Evolutionary conservation across 768 basidiomycete species (phyloP).

Genomic region (Lentinula edodes): DNA sequence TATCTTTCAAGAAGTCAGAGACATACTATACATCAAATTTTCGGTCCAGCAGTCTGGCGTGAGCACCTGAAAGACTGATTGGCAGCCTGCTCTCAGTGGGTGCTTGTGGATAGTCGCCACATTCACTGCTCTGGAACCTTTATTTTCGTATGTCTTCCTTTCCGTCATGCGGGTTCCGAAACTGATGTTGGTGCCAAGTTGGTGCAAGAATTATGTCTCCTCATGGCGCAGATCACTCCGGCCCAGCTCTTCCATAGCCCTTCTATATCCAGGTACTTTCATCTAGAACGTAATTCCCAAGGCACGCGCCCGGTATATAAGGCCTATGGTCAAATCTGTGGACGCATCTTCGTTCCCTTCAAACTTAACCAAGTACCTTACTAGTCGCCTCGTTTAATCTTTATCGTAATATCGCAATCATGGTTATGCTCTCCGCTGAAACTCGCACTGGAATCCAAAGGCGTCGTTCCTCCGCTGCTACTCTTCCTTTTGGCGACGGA

Average conservation of each 20-base stretch:
- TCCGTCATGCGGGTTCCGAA: not conserved
- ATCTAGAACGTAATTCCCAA: not conserved
- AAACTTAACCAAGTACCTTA: constrained; percentile 1
- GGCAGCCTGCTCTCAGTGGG: constrained; percentile 1
- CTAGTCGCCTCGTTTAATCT: not conserved
- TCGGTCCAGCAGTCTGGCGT: not conserved
- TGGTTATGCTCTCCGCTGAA: constrained; percentile 26
- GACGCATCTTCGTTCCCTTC: constrained; percentile 1
- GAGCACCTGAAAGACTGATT: not conserved
- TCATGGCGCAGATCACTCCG: not conserved
- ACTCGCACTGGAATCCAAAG: constrained; percentile 14
- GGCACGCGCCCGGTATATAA: not conserved
- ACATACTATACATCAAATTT: not conserved
- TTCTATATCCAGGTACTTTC: not conserved
- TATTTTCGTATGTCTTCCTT: not conserved
- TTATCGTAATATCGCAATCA: constrained; percentile 9
- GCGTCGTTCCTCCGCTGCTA: constrained; percentile 5
- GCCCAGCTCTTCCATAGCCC: not conserved
- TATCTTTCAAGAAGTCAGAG: not conserved
- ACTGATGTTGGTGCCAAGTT: not conserved
- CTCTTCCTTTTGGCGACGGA: constrained; percentile 2
- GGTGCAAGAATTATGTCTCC: not conserved
- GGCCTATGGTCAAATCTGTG: not conserved
- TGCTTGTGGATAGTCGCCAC: not conserved
- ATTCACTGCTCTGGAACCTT: not conserved